Conservation (phyloP, 192 early-diverging fungal species). For the Umbelopsis sp. region DNA sequence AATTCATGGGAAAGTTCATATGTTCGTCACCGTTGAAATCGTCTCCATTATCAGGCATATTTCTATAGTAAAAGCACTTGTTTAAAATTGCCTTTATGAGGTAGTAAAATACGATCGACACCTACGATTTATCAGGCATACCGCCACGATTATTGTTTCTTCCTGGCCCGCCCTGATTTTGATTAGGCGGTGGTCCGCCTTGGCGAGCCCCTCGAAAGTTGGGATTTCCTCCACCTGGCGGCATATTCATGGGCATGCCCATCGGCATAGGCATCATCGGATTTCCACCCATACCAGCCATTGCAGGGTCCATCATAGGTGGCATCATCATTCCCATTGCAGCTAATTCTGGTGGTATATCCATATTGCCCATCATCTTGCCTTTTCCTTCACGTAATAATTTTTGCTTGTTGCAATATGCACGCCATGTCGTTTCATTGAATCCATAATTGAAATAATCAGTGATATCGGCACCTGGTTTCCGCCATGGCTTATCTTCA, state of each 20-base stretch:
- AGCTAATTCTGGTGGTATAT: conserved; percentile 48
- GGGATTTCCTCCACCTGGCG: conserved; percentile 22
- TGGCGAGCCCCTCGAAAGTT: background rate
- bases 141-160: conserved; percentile 19
- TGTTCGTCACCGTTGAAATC: conserved; percentile 4
- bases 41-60: background rate
- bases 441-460: conserved; percentile 99
- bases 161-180: background rate
- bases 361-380: conserved; percentile 45
- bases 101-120: background rate
- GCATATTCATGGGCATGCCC: conserved; percentile 37
- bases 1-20: conserved; percentile 18
- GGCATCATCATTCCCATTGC: conserved; percentile 49
- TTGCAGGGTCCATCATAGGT: conserved; percentile 43
- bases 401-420: conserved; percentile 94
- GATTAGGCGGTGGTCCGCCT: background rate
- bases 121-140: conserved; percentile 32
- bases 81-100: background rate
- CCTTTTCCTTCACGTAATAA: conserved; percentile 67
- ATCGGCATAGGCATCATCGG: conserved; percentile 41
- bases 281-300: conserved; percentile 37
- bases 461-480: conserved; percentile 91
- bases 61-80: background rate
- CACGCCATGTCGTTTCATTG: conserved; percentile 93
- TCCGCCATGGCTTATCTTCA: conserved; percentile 98